Conservation (phyloP, 192 early-diverging fungal genomes). For the Podila epicladia region DNA sequence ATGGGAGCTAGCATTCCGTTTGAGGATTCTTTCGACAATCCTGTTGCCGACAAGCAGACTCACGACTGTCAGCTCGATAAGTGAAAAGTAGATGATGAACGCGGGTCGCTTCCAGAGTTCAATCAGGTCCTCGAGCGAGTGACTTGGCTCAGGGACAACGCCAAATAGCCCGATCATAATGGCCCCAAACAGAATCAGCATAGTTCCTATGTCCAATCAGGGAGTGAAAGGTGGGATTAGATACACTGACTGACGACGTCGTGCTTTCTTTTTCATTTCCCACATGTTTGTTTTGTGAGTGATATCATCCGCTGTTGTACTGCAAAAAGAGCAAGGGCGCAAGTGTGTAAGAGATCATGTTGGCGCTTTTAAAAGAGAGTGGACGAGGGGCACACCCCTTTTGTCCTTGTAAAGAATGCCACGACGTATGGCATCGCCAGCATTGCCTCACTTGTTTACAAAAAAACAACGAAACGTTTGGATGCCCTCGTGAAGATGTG, state of each 20-base stretch:
- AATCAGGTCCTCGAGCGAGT: slow-evolving; percentile 73
- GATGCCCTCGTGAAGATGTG: too few relatives aligned
- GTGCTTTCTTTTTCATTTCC: too few relatives aligned
- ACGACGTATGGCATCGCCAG: background rate
- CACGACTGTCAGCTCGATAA: slow-evolving; percentile 61
- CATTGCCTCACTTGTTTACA: background rate
- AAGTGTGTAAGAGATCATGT: too few relatives aligned
- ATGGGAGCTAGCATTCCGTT: slow-evolving; percentile 14
- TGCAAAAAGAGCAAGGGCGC: too few relatives aligned
- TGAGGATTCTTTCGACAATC: slow-evolving; percentile 52
- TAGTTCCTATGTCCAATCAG: slow-evolving; percentile 59
- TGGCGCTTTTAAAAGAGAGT: too few relatives aligned
- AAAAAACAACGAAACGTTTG: background rate
- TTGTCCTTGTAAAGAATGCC: too few relatives aligned
- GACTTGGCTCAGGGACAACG: slow-evolving; percentile 76
- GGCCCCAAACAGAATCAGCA: slow-evolving; percentile 72
- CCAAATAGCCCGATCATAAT: slow-evolving; percentile 77
- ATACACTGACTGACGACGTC: too few relatives aligned
- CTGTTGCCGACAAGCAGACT: slow-evolving; percentile 57
- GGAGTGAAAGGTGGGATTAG: too few relatives aligned
- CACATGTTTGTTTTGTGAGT: too few relatives aligned
- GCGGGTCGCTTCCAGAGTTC: slow-evolving; percentile 70
- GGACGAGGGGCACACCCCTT: too few relatives aligned
- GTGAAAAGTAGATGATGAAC: slow-evolving; percentile 72
- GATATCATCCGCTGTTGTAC: too few relatives aligned